Base-by-base conservation (phyloP, 768 basidiomycete species). In the Panaeolus papilionaceus region DNA sequence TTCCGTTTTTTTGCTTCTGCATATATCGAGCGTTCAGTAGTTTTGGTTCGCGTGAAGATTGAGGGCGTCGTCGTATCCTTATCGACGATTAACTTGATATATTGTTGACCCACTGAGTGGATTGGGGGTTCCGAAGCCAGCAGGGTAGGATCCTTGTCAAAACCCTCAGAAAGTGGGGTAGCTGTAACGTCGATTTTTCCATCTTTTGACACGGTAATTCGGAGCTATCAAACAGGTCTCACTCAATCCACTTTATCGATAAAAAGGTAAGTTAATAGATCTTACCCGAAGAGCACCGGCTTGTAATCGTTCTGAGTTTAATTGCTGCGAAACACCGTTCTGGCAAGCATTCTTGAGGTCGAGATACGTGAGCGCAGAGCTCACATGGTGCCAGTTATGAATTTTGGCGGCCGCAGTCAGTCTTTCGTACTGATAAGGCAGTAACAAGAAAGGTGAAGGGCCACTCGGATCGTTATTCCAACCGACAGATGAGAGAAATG, bases 31-130 rank as follows among this genome's bases (percentile, higher is more conserved):
- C 93, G 85, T 44, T 80, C 67, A 1, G 92, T 93, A 0, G 93
- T 94, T 77, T 95, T 95, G 61, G 91, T 89, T 23, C 76, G 71
- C 0, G 91, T 90, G 73, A 89, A 91, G 26, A 85, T 65, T 16
- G 89, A 88, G 0, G 84, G 78, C 3, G 82, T 75, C 0, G 89
- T 90, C 12, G 86, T 77, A 67, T 81, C 74, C 2, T 79, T 80
- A 76, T 94, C 93, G 54, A 93, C 69, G 62, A 80, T 79, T 61
- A 94, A 70, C 33, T 77, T 77, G 64, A 88, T 42, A 71, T 54
- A 61, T n/a, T 63, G 51, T 33, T 33, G 28, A 20, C 71, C 54
- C 26, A 62, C 33, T 49, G 80, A 78, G n/a, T 68, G 71, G 3
- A 66, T 63, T 38, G 85, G 81, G 61, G 75, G 75, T 66, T 80